Conservation (phyloP, 371 early-diverging fungal species). For the Apophysomyces sp. region DNA sequence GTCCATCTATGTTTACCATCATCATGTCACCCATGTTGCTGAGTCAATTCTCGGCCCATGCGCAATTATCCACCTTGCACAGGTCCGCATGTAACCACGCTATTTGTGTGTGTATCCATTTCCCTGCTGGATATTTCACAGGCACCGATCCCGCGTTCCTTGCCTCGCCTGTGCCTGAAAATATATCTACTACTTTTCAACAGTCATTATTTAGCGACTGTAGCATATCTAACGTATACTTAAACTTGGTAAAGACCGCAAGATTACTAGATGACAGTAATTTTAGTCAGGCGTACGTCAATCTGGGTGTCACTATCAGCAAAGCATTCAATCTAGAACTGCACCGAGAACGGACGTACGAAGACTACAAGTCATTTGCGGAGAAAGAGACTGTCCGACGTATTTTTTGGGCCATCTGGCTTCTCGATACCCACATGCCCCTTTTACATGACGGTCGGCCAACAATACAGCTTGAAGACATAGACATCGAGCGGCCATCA, state of each 20-base stretch:
- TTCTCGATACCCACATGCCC: conserved; percentile 20
- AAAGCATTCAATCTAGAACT: conserved; percentile 16
- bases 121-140: neutral
- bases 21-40: conserved; percentile 9
- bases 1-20: conserved; percentile 13
- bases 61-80: neutral
- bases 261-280: conserved; percentile 11
- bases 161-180: neutral
- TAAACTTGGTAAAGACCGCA: conserved; percentile 18
- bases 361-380: neutral
- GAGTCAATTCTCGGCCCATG: conserved; percentile 2
- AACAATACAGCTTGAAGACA: conserved; percentile 9
- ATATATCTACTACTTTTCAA: neutral
- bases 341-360: conserved; percentile 3
- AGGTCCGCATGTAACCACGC: neutral
- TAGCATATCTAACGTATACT: conserved; percentile 13
- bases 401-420: conserved; percentile 22
- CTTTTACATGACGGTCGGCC: conserved; percentile 13
- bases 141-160: neutral
- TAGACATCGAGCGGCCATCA: conserved; percentile 14
- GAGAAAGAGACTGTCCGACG: conserved; percentile 16
- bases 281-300: conserved; percentile 22
- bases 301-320: conserved; percentile 15
- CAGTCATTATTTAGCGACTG: conserved; percentile 14
- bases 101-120: neutral